Evolutionary conservation across 2,329 filamentous ascomycete genomes (phyloP), one percentile per base, ranked within the genome.

Genomic region (Fusarium nelsonii): DNA sequence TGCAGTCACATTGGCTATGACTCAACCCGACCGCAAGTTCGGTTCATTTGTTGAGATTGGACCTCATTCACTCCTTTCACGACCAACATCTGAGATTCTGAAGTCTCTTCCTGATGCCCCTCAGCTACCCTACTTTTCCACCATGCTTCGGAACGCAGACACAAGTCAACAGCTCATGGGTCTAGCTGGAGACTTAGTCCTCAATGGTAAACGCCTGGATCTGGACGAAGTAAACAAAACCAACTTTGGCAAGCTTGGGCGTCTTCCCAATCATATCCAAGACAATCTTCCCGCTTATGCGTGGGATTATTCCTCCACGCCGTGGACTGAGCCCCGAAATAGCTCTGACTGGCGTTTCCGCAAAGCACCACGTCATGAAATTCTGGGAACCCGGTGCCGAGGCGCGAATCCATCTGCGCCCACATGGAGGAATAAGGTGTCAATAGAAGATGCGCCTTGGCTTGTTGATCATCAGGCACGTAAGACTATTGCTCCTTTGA

Each of bases 391-490:
- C 3, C 68, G 70, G 10, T 73, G 70, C 20, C 59, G 70, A 63
- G 70, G 70, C n/a, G 65, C 58, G 14, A 73, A 73, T 20, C 70
- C 70, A 46, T 69, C 70, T n/a, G 70, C 70, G 41, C 70, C 70
- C 10, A 71, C 70, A 12, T 73, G 70, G 70, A 71, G 70, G 53
- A 72, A 72, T 34, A 72, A 62, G 56, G 68, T 72, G n/a, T 72
- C 70, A 4, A 61, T 72, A 11, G 70, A 73, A 48, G 70, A 72
- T 58, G 70, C 64, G 7, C 70, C 70, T 53, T 72, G 70, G 70
- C 70, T 72, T 6, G 70, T 73, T 28, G 70, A 72, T 49, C 70
- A 72, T 50, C 70, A 72, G 67, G 70, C 72, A 70, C 3, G 56
- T 20, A 9, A 40, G 32, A 15, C 4, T 3, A 1, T 28, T 28